phyloP scores from a whole-genome alignment of 176 grass and related monocot genomes.

The Chrysopogon serrulatus region DNA sequence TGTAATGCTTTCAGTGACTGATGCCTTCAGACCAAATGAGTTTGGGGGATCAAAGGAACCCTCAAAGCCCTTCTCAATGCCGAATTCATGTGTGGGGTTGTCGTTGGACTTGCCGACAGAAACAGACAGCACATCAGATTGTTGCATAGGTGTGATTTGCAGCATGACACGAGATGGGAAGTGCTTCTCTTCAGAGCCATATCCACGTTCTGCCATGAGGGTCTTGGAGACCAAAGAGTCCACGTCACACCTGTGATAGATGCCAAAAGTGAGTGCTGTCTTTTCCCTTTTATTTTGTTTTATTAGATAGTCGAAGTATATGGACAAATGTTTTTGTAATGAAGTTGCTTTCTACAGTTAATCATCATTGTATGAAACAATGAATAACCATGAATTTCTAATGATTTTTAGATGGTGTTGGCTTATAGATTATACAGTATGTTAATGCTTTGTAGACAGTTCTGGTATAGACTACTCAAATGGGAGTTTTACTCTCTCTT shows the following conservation, averaged over 20 bases:
- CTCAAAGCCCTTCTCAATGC: constrained; percentile 62
- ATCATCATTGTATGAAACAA: background rate
- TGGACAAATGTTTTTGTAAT: background rate
- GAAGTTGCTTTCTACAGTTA: background rate
- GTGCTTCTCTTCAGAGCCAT: constrained; percentile 80
- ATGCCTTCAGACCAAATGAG: constrained; percentile 55
- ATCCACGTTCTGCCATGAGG: constrained; percentile 83
- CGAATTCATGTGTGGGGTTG: constrained; percentile 69
- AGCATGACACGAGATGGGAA: constrained; percentile 83
- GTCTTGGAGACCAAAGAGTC: constrained; percentile 60
- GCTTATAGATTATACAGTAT: constrained; percentile 1
- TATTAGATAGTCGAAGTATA: background rate
- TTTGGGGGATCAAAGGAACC: constrained; percentile 72
- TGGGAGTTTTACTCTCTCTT: constrained; percentile 9
- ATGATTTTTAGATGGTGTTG: background rate
- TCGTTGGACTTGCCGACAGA: constrained; percentile 78
- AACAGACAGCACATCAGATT: constrained; percentile 66
- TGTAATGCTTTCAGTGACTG: constrained; percentile 45
- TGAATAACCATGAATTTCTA: background rate
- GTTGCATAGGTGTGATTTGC: constrained; percentile 84
- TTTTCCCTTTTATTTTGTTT: background rate
- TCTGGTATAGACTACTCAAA: background rate
- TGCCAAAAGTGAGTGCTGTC: constrained; percentile 12
- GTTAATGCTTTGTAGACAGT: background rate
- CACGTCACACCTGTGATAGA: constrained; percentile 65